Evolutionary conservation across 352 stramenopile genomes (phyloP), one percentile per base, ranked within the genome.

Genomic region (Phytophthora capsici): DNA sequence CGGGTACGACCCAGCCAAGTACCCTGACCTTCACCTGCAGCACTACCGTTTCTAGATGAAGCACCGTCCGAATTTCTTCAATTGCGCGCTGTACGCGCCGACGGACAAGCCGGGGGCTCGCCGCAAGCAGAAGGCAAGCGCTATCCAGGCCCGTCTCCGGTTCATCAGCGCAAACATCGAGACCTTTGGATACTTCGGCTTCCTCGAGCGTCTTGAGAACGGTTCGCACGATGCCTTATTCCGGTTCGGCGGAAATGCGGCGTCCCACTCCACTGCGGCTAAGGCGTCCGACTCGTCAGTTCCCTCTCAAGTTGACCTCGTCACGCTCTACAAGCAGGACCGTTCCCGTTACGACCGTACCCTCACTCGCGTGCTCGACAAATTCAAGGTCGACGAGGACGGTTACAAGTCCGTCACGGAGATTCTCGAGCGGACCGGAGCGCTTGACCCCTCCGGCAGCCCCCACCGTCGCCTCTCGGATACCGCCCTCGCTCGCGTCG

Each of bases 21-120:
- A 41, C 43, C 1, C 7, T 0, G 26, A 26, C 3, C 43, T 62
- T 1, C n/a, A 34, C 3, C 8, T 54, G 8, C 0, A 6, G 2
- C 41, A 62, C 3, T 62, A 19, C 8, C 41, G 43, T 8, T 40
- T 37, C 2, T 62, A 14, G 14, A 62, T 62, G 54, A 13, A 8
- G 2, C 30, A 25, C 8, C 43, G 54, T 1, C 8, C 4, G 1
- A 10, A 28, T 7, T 62, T 54, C 28, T 54, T 52, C 28, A 1
- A 28, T 1, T 40, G 41, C 17, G 25, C 53, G 6, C 30, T 61
- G 0, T 53, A 61, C 30, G 6, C 36, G 8, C n/a, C n/a, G n/a
- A n/a, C n/a, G n/a, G n/a, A n/a, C n/a, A n/a, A n/a, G n/a, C n/a
- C n/a, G n/a, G n/a, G n/a, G n/a, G n/a, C n/a, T n/a, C n/a, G n/a